Base-by-base conservation (phyloP, 176 grass and related monocot species). In the Carex littledalei region DNA sequence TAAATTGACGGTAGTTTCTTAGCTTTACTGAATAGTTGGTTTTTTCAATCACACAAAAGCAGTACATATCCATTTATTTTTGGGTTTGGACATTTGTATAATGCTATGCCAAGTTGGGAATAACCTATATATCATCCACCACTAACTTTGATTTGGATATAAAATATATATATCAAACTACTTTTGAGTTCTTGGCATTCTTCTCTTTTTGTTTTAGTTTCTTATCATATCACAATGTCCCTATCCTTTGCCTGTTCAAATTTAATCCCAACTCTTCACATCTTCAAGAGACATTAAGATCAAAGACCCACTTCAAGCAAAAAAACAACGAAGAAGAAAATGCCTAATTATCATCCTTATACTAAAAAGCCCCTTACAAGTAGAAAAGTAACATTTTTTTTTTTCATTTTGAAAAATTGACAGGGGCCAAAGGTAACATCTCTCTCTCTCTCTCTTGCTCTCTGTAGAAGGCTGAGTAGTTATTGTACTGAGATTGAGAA, bases 241-340 rank as follows among this genome's bases (percentile, higher is more conserved):
- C 81, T 50, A 87, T 85, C 81, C 70, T 66, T 50, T 67, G 73
- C 61, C 67, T 79, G 58, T 67, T 80, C 81, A 86, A 90, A 69
- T 80, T 83, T 69, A 76, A 65, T 84, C 77, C 87, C 87, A 92
- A 82, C 87, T 85, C 85, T 92, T 89, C 90, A 82, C 26, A 60
- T 77, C 73, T 65, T 79, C 85, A 95, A 87, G 87, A 92, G 91
- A 85, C 88, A 90, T 90, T 47, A 86, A 75, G 84, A 92, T 85
- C 85, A 83, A 57, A 69, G 86, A 87, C 69, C 85, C 56, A 79
- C 65, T 81, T 64, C 86, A 86, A 69, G 37, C 71, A 20, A 26
- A n/a, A 65, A 64, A 86, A 29, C 14, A 58, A 17, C 45, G 8
- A 26, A 41, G 68, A 69, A 73, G 32, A 73, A 54, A 69, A 45